A percentile compares a stretch with the other conserved stretches of the same genome.
These are phyloP conservation scores for Gymnopilus junonius DNA, from an alignment of 768 basidiomycete species.

Conservation along the genomic window DNA sequence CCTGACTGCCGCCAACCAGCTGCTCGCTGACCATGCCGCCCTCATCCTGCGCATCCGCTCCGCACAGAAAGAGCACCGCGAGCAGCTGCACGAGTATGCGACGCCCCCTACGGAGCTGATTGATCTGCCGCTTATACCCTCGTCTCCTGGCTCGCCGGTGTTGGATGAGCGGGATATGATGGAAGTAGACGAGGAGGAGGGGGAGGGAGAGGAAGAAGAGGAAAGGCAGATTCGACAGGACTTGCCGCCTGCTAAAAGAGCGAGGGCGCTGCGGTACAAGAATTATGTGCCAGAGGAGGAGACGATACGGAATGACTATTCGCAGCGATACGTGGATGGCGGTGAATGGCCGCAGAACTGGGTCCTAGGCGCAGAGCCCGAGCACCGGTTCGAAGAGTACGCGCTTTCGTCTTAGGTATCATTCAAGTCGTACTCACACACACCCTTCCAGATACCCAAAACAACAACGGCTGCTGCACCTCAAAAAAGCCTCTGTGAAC, in stretches of 20 bases:
- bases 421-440: too few species aligned
- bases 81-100: conserved; percentile 56
- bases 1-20: conserved; percentile 64
- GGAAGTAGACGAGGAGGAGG: background rate
- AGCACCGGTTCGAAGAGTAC: conserved; percentile 92
- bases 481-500: conserved; percentile 83
- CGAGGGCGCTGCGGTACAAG: conserved; percentile 66
- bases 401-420: conserved; percentile 40
- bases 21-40: conserved; percentile 64
- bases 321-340: conserved; percentile 85
- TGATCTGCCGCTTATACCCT: conserved; percentile 59
- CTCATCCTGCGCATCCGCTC: conserved; percentile 60
- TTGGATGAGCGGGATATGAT: background rate
- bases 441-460: conserved; percentile 98
- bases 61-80: conserved; percentile 60
- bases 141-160: conserved; percentile 57
- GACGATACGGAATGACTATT: conserved; percentile 95
- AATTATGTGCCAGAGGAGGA: conserved; percentile 96
- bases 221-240: conserved; percentile 35
- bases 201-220: conserved; percentile 4
- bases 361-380: conserved; percentile 88
- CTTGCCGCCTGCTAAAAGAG: conserved; percentile 71
- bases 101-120: conserved; percentile 63
- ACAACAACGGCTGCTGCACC: conserved; percentile 78
- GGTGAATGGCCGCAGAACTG: conserved; percentile 96